phyloP scores from a whole-genome alignment of 2,329 filamentous ascomycete species.

The Ceratocystis colombiana region DNA sequence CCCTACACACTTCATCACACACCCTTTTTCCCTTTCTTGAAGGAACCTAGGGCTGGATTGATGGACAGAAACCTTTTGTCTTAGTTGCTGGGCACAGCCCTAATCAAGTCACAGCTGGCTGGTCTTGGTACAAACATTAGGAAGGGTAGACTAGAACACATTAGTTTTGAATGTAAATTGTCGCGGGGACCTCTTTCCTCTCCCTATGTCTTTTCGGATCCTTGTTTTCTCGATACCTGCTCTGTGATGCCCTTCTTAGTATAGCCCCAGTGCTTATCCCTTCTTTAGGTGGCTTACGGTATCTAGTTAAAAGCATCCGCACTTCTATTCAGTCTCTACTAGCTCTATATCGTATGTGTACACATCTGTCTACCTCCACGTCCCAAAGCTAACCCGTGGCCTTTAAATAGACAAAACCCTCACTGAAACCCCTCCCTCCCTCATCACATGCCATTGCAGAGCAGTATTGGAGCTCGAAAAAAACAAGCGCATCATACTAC shows the following conservation, averaged over 20 bases:
- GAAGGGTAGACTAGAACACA: no score
- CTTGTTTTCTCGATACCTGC: not conserved
- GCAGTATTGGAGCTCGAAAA: not conserved
- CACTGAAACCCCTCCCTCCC: not conserved
- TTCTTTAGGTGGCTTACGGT: no score
- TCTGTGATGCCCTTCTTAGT: not conserved
- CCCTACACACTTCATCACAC: not conserved
- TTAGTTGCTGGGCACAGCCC: not conserved
- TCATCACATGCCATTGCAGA: not conserved
- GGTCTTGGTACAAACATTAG: not conserved
- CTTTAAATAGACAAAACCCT: not conserved
- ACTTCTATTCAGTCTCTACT: no score
- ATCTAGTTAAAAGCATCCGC: no score
- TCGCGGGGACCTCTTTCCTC: not conserved
- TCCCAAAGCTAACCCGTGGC: not conserved
- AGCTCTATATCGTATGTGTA: not conserved
- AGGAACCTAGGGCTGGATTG: not conserved
- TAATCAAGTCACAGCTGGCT: not conserved
- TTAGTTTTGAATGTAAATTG: not conserved
- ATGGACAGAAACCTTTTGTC: not conserved
- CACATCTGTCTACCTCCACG: not conserved
- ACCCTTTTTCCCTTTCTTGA: not conserved
- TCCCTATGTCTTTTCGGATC: no score
- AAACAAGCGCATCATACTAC: conserved; percentile 8
- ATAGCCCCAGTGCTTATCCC: no score